These are phyloP conservation scores for Rhizophora mangle DNA, from an alignment of 345 rosid genomes.

Conservation along the genomic window DNA sequence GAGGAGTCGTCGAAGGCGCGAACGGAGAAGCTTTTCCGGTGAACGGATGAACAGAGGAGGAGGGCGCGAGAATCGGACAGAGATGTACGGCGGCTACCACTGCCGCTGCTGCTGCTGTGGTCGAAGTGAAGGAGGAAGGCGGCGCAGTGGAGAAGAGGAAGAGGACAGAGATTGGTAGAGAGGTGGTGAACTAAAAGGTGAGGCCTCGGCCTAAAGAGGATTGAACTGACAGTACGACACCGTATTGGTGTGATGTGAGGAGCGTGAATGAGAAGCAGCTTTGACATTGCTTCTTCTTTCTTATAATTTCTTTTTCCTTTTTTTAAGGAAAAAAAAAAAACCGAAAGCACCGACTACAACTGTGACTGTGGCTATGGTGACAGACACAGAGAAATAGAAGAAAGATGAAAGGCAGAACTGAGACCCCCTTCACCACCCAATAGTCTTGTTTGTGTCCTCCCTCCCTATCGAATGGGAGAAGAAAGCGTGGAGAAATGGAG, in stretches of 20 bases:
- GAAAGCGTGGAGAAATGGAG: too few species aligned
- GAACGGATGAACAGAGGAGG: slow-evolving; percentile 15
- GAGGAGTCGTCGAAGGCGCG: slow-evolving; percentile 69
- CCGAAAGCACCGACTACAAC: too few species aligned
- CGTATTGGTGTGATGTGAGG: slow-evolving; percentile 43
- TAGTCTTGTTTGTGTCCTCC: too few species aligned
- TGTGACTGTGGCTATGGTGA: too few species aligned
- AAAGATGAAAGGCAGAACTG: too few species aligned
- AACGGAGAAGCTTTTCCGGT: slow-evolving; percentile 33
- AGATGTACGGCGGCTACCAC: slow-evolving; percentile 1
- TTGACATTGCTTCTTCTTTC: slow-evolving; percentile 41
- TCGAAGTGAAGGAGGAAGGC: neutral
- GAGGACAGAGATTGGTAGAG: too few species aligned
- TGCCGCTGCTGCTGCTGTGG: neutral
- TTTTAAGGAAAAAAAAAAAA: too few species aligned
- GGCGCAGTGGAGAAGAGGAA: slow-evolving; percentile 30
- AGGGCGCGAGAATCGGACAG: slow-evolving; percentile 8
- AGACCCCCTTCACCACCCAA: too few species aligned
- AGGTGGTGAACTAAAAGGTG: neutral
- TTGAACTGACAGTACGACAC: slow-evolving; percentile 6
- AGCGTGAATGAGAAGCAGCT: slow-evolving; percentile 38
- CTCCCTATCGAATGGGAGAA: too few species aligned
- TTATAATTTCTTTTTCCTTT: too few species aligned
- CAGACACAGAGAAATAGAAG: too few species aligned
- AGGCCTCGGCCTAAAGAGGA: too few species aligned